phyloP scores from a whole-genome alignment of 306 rosid species.

The Ochetophila trinervis region DNA sequence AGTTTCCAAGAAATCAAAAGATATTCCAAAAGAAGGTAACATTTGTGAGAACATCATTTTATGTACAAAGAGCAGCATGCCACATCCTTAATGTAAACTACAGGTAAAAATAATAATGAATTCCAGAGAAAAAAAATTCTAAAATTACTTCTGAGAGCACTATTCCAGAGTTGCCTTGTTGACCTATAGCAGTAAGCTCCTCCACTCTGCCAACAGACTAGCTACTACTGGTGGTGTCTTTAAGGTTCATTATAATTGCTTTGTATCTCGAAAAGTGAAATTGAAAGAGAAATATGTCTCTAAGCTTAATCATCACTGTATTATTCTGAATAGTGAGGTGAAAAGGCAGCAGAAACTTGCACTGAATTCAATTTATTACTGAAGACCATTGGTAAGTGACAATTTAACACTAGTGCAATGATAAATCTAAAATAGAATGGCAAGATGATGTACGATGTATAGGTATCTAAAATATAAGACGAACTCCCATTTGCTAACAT shows the following conservation, averaged over 20 bases:
- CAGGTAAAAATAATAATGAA: not conserved
- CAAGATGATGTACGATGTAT: not conserved
- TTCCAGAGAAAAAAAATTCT: no score
- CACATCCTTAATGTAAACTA: not conserved
- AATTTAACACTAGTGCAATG: not conserved
- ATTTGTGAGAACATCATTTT: no score
- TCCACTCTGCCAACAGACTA: not conserved
- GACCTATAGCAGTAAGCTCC: no score
- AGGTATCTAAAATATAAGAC: not conserved
- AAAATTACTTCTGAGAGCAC: not conserved
- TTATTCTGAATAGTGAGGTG: not conserved
- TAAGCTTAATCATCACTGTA: not conserved
- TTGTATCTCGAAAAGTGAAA: constrained; percentile 10
- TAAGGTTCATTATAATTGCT: not conserved
- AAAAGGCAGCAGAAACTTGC: constrained; percentile 13
- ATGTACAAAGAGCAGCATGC: constrained; percentile 1
- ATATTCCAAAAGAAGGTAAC: no score
- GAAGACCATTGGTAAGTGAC: not conserved
- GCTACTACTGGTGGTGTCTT: not conserved
- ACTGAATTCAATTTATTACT: constrained; percentile 3
- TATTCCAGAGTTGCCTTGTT: not conserved
- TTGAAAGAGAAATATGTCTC: not conserved
- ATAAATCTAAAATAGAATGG: constrained; percentile 9
- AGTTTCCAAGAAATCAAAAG: not conserved
- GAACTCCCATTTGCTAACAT: constrained; percentile 8